Evolutionary conservation across 169 alveolate genomes (phyloP).

Genomic region (Toxoplasma gondii): DNA sequence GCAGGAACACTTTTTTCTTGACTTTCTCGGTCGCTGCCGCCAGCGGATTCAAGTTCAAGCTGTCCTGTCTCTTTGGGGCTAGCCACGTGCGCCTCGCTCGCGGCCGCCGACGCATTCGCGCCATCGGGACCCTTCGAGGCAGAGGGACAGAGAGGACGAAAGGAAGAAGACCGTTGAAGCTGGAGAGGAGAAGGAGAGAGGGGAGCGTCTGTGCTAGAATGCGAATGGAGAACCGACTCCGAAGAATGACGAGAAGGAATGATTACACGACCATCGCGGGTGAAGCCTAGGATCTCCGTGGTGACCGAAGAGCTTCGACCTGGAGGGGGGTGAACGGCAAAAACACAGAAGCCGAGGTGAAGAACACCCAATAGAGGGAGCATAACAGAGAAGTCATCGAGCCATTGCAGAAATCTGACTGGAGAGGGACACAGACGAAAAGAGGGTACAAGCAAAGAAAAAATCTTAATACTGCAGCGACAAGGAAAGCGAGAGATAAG

Average conservation of each 20-base stretch:
- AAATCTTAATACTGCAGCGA: too few species aligned
- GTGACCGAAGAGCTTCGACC: constrained; percentile 84
- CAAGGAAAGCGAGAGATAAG: too few species aligned
- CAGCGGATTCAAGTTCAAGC: too few species aligned
- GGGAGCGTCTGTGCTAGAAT: background rate
- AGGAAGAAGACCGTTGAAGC: background rate
- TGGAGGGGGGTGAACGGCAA: background rate
- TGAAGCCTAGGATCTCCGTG: constrained; percentile 87
- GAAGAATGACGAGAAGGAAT: constrained; percentile 47
- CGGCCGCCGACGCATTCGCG: background rate
- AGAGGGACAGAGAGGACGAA: background rate
- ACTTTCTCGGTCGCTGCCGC: too few species aligned
- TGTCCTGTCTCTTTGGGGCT: background rate
- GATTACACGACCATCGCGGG: constrained; percentile 69
- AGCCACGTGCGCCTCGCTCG: background rate
- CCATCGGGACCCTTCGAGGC: background rate
- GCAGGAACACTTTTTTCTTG: too few species aligned
- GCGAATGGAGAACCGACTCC: background rate
- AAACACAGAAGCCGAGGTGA: background rate
- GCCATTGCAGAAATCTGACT: too few species aligned
- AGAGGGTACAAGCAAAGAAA: too few species aligned
- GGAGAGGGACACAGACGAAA: too few species aligned
- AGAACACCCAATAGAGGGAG: too few species aligned
- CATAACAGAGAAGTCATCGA: too few species aligned
- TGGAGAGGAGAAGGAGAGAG: background rate